phyloP scores from a whole-genome alignment of 805 yeast genomes.

The Hagleromyces aurorensis region DNA sequence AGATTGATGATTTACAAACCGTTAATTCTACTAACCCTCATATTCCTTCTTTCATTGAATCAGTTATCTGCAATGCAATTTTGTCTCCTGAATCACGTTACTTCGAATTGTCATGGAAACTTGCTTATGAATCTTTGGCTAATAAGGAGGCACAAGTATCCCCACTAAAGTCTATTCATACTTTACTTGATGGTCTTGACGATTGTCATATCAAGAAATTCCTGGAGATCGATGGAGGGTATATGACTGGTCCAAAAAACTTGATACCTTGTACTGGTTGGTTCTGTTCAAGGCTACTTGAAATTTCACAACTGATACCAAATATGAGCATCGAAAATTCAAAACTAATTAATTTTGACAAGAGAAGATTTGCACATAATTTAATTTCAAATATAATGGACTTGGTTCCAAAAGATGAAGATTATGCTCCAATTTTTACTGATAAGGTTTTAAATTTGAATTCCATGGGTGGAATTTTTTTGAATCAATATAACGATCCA shows the following conservation, averaged over 20 bases:
- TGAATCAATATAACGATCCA: conserved; percentile 27
- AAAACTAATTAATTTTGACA: conserved; percentile 73
- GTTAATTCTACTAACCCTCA: conserved; percentile 34
- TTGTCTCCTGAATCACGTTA: conserved; percentile 73
- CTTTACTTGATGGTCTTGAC: conserved; percentile 16
- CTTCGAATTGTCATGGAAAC: conserved; percentile 64
- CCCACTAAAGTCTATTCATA: conserved; percentile 28
- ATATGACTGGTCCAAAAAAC: conserved; percentile 31
- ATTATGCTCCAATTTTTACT: conserved; percentile 8
- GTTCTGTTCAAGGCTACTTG: conserved; percentile 74
- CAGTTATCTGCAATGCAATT: conserved; percentile 66
- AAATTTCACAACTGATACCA: conserved; percentile 69
- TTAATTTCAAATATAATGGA: conserved; percentile 48
- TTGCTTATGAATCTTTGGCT: conserved; percentile 33
- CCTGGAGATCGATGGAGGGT: conserved; percentile 30
- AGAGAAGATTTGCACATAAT: conserved; percentile 61
- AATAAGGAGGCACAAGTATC: conserved; percentile 12
- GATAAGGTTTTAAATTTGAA: no score
- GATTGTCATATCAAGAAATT: conserved; percentile 20
- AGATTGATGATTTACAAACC: conserved; percentile 21
- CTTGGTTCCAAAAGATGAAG: conserved; percentile 27
- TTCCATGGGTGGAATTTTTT: conserved; percentile 17
- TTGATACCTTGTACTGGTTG: conserved; percentile 87
- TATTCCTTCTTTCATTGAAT: conserved; percentile 80
- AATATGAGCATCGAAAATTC: conserved; percentile 63